A percentile compares a stretch with the other conserved stretches of the same genome.
These are phyloP conservation scores for Cylindrotheca fusiformis DNA, from an alignment of 108 stramenopile species.

Conservation along the genomic window DNA sequence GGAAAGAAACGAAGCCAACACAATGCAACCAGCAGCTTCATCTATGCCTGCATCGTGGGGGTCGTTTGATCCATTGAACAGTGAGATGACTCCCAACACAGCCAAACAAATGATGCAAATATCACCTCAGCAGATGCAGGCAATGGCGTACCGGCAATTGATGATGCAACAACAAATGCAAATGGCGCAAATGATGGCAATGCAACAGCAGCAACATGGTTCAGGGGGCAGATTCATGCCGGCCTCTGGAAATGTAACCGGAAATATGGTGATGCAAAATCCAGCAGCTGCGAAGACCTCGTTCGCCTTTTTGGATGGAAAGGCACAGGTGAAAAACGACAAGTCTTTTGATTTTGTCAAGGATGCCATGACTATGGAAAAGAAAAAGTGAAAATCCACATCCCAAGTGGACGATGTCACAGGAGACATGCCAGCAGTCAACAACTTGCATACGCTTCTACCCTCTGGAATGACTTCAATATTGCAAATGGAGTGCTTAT, in stretches of 20 bases:
- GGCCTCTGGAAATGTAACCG: constrained; percentile 8
- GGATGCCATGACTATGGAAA: constrained; percentile 81
- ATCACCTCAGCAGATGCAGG: constrained; percentile 74
- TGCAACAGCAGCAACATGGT: constrained; percentile 24
- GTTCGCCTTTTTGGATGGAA: constrained; percentile 59
- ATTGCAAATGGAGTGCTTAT: too few relatives aligned
- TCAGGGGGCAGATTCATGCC: constrained; percentile 10
- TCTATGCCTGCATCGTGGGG: constrained; percentile 1
- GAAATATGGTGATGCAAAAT: constrained; percentile 29
- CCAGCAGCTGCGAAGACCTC: constrained; percentile 28
- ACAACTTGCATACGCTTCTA: too few relatives aligned
- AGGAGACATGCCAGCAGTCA: too few relatives aligned
- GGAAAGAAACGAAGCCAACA: constrained; percentile 29
- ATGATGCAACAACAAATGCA: constrained; percentile 75
- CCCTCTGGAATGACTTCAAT: too few relatives aligned
- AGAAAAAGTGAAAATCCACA: constrained; percentile 36
- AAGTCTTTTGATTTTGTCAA: constrained; percentile 83
- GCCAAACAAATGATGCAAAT: constrained; percentile 37
- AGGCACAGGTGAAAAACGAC: constrained; percentile 55
- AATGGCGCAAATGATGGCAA: constrained; percentile 82
- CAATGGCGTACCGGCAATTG: constrained; percentile 77
- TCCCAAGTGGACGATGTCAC: too few relatives aligned
- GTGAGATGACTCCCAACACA: constrained; percentile 24
- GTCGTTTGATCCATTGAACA: constrained; percentile 71
- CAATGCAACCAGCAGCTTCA: not conserved